Percentiles rank a stretch among this genome's conserved stretches.
These are phyloP conservation scores for Suhomyces tanzawaensis DNA, from an alignment of 805 yeast species.

Conservation along the genomic window DNA sequence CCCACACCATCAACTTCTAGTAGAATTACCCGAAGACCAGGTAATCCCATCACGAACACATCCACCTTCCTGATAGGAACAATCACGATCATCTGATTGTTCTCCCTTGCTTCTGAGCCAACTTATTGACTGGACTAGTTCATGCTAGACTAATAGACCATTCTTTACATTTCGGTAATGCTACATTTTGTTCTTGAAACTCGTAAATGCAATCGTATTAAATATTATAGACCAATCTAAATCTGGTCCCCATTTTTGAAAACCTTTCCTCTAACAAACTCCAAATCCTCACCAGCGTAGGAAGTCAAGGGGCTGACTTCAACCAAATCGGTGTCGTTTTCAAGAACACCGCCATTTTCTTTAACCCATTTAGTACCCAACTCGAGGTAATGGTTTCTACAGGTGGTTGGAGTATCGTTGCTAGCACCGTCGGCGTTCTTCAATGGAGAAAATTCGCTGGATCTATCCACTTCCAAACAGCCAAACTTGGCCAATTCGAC, in stretches of 20 bases:
- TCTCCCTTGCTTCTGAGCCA: too few species aligned
- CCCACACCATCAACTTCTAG: too few species aligned
- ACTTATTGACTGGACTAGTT: too few species aligned
- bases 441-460: constrained; percentile 87
- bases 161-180: too few species aligned
- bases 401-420: constrained; percentile 82
- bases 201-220: constrained; percentile 1
- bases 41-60: neutral
- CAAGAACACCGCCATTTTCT: constrained; percentile 64
- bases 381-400: constrained; percentile 59
- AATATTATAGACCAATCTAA: constrained; percentile 6
- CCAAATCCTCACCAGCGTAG: constrained; percentile 73
- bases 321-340: constrained; percentile 46
- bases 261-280: constrained; percentile 47
- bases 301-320: constrained; percentile 79
- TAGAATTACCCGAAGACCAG: too few species aligned
- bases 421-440: constrained; percentile 85
- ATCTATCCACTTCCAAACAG: constrained; percentile 84
- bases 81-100: neutral
- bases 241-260: constrained; percentile 33
- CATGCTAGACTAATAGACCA: too few species aligned
- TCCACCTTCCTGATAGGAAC: neutral
- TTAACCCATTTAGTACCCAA: constrained; percentile 75
- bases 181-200: too few species aligned
- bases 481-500: constrained; percentile 75